These are phyloP conservation scores for Tuber magnatum DNA, from an alignment of 495 filamentous ascomycete species.

Conservation along the genomic window DNA sequence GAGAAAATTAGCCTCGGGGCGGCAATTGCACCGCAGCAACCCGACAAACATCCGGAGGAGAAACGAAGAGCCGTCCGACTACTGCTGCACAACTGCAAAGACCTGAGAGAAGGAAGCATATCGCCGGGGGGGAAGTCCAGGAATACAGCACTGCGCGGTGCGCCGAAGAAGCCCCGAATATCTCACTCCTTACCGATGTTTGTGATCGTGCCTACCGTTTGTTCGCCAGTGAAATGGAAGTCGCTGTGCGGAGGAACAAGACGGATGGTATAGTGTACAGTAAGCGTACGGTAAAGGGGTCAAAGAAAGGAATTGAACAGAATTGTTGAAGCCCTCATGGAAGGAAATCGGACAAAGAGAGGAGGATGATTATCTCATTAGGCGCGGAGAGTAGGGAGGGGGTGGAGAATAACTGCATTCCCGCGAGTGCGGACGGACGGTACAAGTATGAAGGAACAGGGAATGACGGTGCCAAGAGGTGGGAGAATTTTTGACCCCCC, in stretches of 20 bases:
- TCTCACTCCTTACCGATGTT: neutral
- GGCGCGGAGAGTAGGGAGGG: neutral
- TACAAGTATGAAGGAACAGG: neutral
- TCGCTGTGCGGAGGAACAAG: neutral
- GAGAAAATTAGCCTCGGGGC: neutral
- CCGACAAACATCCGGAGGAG: neutral
- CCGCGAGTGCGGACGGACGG: neutral
- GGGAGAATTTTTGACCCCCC: neutral
- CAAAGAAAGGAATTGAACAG: neutral
- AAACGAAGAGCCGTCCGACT: neutral
- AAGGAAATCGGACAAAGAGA: neutral
- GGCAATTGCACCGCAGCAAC: neutral
- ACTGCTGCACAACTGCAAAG: neutral
- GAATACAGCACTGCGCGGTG: neutral
- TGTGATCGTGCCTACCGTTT: neutral
- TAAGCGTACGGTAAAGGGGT: neutral
- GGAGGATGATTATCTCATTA: neutral
- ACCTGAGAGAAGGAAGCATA: neutral
- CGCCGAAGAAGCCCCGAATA: neutral
- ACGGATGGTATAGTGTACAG: neutral
- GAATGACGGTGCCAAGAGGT: conserved; percentile 3
- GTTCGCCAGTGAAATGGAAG: neutral
- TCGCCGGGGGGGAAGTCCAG: neutral
- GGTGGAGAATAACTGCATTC: neutral
- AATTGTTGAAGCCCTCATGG: neutral